Evolutionary conservation across 257 asterid genomes (phyloP).

Genomic region (Ligustrum vulgare): DNA sequence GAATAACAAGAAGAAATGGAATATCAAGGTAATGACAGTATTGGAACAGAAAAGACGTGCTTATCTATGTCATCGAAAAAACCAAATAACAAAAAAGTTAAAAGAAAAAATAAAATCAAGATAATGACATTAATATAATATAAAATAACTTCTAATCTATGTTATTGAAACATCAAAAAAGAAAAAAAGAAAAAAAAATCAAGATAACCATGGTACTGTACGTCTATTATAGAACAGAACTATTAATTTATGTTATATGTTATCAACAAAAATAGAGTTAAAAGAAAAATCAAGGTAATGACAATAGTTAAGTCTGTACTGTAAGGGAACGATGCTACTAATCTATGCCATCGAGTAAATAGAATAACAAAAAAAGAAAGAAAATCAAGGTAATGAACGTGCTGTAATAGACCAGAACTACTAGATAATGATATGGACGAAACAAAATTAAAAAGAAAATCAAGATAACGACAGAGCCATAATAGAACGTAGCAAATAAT

Average conservation of each 20-base stretch:
- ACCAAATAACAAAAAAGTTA: neutral
- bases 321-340: too few species aligned
- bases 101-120: too few species aligned
- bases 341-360: too few species aligned
- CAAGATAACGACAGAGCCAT: neutral
- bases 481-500: neutral
- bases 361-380: too few species aligned
- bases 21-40: neutral
- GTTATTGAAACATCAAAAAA: too few species aligned
- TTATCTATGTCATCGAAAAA: neutral
- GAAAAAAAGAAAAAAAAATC: neutral
- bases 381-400: neutral
- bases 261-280: too few species aligned
- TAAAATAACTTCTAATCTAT: too few species aligned
- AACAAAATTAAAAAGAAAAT: neutral
- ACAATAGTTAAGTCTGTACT: too few species aligned
- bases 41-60: neutral
- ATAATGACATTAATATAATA: too few species aligned
- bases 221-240: neutral
- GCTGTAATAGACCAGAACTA: neutral
- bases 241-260: too few species aligned
- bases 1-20: neutral
- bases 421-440: neutral
- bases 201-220: neutral
- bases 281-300: too few species aligned